Percentiles rank a stretch among this genome's conserved stretches.
Conservation (phyloP, 495 filamentous ascomycete genomes). For the Terfezia claveryi region DNA sequence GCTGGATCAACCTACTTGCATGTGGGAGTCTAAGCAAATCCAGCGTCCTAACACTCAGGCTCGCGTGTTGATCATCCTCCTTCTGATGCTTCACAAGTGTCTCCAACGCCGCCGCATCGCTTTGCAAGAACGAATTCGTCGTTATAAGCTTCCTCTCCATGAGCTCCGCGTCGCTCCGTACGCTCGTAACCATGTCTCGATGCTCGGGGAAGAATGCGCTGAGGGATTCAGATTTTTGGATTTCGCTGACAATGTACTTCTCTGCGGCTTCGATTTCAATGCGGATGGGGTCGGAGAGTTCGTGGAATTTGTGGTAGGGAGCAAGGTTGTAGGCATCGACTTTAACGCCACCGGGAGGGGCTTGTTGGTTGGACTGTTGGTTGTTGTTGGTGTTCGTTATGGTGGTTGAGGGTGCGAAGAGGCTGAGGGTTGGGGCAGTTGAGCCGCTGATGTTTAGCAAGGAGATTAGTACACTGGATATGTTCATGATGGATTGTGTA, state of each 20-base stretch:
- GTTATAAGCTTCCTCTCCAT: constrained; percentile 1
- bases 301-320: neutral
- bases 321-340: neutral
- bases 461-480: too few species aligned
- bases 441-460: too few species aligned
- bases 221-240: neutral
- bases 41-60: constrained; percentile 15
- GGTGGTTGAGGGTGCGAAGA: too few species aligned
- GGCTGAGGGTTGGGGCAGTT: too few species aligned
- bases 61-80: constrained; percentile 13
- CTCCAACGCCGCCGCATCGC: constrained; percentile 11
- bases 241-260: neutral
- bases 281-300: neutral
- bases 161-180: neutral
- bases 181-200: neutral
- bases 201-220: neutral
- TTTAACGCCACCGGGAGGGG: neutral
- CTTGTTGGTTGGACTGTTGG: neutral
- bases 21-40: constrained; percentile 18
- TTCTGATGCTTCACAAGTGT: constrained; percentile 9
- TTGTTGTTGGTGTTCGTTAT: neutral
- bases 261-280: neutral
- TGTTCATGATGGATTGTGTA: too few species aligned
- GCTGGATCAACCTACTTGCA: neutral
- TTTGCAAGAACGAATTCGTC: constrained; percentile 17